Conservation (phyloP, 2,329 filamentous ascomycete species). For the Plectosphaerella cucumerina region DNA sequence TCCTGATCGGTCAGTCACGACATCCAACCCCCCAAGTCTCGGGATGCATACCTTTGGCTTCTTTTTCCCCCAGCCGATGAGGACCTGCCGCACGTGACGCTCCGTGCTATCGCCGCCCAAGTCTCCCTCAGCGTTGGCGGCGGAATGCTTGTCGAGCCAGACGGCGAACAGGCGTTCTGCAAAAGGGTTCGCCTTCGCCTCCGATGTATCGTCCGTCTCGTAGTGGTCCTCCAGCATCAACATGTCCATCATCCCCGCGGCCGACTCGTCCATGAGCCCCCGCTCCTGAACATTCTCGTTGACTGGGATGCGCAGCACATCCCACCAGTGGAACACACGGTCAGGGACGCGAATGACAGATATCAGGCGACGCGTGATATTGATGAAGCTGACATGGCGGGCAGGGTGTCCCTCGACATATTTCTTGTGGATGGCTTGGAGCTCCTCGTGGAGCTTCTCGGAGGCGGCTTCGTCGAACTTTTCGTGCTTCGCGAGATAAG, state of each 20-base stretch:
- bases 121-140: constrained; percentile 28
- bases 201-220: constrained; percentile 36
- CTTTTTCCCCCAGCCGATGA: constrained; percentile 61
- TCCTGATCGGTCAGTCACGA: constrained; percentile 33
- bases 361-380: constrained; percentile 59
- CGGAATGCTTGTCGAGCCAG: constrained; percentile 47
- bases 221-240: constrained; percentile 59
- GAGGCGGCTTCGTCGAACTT: constrained; percentile 63
- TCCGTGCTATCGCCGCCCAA: constrained; percentile 40
- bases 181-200: constrained; percentile 40
- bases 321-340: constrained; percentile 69
- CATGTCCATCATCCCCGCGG: constrained; percentile 60
- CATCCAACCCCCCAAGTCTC: constrained; percentile 4
- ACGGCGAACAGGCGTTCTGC: constrained; percentile 51
- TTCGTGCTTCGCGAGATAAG: constrained; percentile 64
- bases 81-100: constrained; percentile 43
- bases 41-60: constrained; percentile 62
- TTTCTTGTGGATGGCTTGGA: constrained; percentile 62
- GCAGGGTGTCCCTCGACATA: constrained; percentile 52
- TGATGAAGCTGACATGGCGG: constrained; percentile 64
- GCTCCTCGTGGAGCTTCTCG: constrained; percentile 71
- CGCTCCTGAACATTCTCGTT: constrained; percentile 25
- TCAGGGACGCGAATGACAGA: constrained; percentile 60
- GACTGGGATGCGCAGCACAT: constrained; percentile 53
- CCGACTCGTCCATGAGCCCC: constrained; percentile 56